phyloP scores from a whole-genome alignment of 2,329 filamentous ascomycete genomes.

The Hypoxylon sp. region DNA sequence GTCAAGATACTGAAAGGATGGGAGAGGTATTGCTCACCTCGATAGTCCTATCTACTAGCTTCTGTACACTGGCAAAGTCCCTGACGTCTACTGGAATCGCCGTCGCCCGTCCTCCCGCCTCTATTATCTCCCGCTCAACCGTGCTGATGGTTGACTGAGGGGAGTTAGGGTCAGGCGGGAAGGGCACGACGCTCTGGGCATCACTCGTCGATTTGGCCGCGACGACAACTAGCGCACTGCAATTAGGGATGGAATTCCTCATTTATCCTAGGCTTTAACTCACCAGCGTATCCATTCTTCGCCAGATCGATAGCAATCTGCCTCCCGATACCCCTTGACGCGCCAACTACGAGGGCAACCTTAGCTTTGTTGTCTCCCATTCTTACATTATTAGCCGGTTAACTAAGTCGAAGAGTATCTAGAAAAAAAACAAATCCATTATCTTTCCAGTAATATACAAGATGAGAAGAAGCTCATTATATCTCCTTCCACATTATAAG shows the following conservation, averaged over 20 bases:
- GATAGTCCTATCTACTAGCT: conserved; percentile 72
- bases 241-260: neutral
- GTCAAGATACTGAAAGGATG: neutral
- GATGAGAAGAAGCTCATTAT: conserved; percentile 5
- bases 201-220: conserved; percentile 82
- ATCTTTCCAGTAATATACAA: neutral
- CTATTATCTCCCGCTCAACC: conserved; percentile 79
- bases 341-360: conserved; percentile 81
- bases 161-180: conserved; percentile 84
- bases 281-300: conserved; percentile 78
- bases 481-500: conserved; percentile 12
- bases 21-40: conserved; percentile 50
- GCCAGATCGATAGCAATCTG: conserved; percentile 85
- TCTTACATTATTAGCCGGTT: conserved; percentile 5
- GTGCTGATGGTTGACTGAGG: conserved; percentile 82
- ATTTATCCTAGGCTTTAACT: conserved; percentile 5
- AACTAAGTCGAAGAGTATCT: neutral
- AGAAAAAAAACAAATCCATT: neutral
- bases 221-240: conserved; percentile 74
- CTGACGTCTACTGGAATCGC: conserved; percentile 80
- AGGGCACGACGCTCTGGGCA: conserved; percentile 67
- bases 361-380: conserved; percentile 53
- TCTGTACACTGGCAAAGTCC: conserved; percentile 71
- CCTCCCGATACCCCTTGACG: conserved; percentile 84
- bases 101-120: conserved; percentile 73